These are phyloP conservation scores for Cladosporium phlei DNA, from an alignment of 2,329 filamentous ascomycete genomes.

Conservation along the genomic window DNA sequence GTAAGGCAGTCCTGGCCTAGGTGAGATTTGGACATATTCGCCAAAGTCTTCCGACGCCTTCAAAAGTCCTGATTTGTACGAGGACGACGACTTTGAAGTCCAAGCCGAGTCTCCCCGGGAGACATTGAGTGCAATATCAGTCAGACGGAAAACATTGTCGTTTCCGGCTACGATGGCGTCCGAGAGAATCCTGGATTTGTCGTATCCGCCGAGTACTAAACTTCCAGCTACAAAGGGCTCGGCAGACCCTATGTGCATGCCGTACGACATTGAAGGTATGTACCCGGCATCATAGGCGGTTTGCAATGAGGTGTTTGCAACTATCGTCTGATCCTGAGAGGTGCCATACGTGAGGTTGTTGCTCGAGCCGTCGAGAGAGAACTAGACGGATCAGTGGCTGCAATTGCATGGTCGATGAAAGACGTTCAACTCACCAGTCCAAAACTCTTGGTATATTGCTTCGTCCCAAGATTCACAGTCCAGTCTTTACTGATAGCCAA, in stretches of 20 bases:
- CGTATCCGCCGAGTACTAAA: slow-evolving; percentile 20
- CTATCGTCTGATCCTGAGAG: not conserved
- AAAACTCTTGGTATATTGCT: slow-evolving; percentile 13
- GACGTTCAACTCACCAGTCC: slow-evolving; percentile 14
- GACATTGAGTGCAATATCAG: slow-evolving; percentile 41
- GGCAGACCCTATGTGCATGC: slow-evolving; percentile 18
- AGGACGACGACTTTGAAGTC: slow-evolving; percentile 18
- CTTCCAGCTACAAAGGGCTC: slow-evolving; percentile 13
- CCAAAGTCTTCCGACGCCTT: slow-evolving; percentile 1
- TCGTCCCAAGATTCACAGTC: slow-evolving; percentile 8
- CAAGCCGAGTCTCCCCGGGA: slow-evolving; percentile 39
- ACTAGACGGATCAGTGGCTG: slow-evolving; percentile 11
- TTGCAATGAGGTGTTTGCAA: slow-evolving; percentile 11
- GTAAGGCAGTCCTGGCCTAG: slow-evolving; percentile 26
- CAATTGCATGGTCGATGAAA: slow-evolving; percentile 1
- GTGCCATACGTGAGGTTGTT: slow-evolving; percentile 7
- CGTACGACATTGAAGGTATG: slow-evolving; percentile 18
- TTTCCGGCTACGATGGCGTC: slow-evolving; percentile 14
- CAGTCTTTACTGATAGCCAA: slow-evolving; percentile 14
- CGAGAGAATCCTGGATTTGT: slow-evolving; percentile 16
- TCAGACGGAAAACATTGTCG: slow-evolving; percentile 24
- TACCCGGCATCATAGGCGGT: slow-evolving; percentile 15
- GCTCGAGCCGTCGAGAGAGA: slow-evolving; percentile 14
- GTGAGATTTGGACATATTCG: slow-evolving; percentile 9
- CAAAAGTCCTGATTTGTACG: slow-evolving; percentile 7